Conservation (phyloP, 768 basidiomycete species). For the Suillus sp. region DNA sequence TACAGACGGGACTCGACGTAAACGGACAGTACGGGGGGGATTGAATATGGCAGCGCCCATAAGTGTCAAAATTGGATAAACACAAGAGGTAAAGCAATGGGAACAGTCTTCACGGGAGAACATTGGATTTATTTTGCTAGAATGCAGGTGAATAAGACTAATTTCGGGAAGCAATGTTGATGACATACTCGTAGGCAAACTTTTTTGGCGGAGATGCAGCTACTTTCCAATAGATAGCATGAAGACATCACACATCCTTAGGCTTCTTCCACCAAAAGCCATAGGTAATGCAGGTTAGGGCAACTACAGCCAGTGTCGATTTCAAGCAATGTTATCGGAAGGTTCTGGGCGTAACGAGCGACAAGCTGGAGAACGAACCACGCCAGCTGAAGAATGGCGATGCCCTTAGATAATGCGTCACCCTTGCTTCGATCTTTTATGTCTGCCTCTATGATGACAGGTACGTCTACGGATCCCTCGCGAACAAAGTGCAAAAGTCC, state of each 20-base stretch:
- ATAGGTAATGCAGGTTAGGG: constrained; percentile 36
- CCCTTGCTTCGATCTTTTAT: constrained; percentile 36
- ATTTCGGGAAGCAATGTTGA: neutral
- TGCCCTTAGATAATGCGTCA: constrained; percentile 28
- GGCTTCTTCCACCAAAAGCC: constrained; percentile 44
- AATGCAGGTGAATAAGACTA: neutral
- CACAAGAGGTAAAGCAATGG: neutral
- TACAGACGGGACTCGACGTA: constrained; percentile 5
- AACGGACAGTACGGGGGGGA: neutral
- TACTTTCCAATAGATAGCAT: neutral
- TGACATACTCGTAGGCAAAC: neutral
- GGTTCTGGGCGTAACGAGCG: constrained; percentile 22
- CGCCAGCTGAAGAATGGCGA: too few species aligned
- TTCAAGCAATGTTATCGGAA: constrained; percentile 39
- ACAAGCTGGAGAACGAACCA: constrained; percentile 36
- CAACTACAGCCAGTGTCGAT: constrained; percentile 34
- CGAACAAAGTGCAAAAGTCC: constrained; percentile 3
- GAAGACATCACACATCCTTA: constrained; percentile 25
- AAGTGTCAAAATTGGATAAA: neutral
- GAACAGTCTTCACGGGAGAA: neutral
- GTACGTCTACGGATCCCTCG: neutral
- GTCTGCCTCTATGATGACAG: constrained; percentile 13
- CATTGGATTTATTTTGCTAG: neutral
- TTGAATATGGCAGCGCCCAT: neutral
- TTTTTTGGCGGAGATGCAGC: neutral